Conservation (phyloP, 192 early-diverging fungal genomes). For the Endogone sp. region DNA sequence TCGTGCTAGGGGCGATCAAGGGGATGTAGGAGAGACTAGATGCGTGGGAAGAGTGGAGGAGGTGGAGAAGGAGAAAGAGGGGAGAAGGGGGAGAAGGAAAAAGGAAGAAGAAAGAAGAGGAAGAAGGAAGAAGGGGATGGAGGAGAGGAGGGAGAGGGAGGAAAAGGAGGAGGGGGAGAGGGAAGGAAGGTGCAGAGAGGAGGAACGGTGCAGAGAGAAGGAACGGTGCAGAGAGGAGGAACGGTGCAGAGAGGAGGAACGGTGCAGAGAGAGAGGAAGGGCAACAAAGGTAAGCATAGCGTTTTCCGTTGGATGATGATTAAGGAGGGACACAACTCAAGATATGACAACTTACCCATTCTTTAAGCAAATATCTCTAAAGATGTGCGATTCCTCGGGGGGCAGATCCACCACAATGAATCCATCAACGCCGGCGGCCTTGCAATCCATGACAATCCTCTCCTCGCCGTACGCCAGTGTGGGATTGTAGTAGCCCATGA, state of each 20-base stretch:
- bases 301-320: too few relatives aligned
- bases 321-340: too few relatives aligned
- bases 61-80: slow-evolving; percentile 10
- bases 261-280: too few relatives aligned
- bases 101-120: background rate
- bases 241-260: too few relatives aligned
- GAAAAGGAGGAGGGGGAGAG: background rate
- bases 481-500: slow-evolving; percentile 99
- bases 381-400: slow-evolving; percentile 89
- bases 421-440: slow-evolving; percentile 83
- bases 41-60: slow-evolving; percentile 8
- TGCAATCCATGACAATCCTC: slow-evolving; percentile 80
- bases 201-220: too few relatives aligned
- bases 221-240: too few relatives aligned
- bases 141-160: too few relatives aligned
- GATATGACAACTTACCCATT: slow-evolving; percentile 43
- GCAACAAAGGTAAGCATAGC: too few relatives aligned
- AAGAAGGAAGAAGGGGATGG: too few relatives aligned
- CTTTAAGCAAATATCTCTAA: slow-evolving; percentile 71
- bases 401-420: slow-evolving; percentile 98
- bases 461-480: slow-evolving; percentile 92
- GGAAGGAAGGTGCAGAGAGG: too few relatives aligned
- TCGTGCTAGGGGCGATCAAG: slow-evolving; percentile 85
- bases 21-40: slow-evolving; percentile 27
- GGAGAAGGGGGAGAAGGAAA: slow-evolving; percentile 5